Evolutionary conservation across 2,329 filamentous ascomycete species (phyloP), one percentile per base, ranked within the genome.

Genomic region (Neonectria neomacrospora): DNA sequence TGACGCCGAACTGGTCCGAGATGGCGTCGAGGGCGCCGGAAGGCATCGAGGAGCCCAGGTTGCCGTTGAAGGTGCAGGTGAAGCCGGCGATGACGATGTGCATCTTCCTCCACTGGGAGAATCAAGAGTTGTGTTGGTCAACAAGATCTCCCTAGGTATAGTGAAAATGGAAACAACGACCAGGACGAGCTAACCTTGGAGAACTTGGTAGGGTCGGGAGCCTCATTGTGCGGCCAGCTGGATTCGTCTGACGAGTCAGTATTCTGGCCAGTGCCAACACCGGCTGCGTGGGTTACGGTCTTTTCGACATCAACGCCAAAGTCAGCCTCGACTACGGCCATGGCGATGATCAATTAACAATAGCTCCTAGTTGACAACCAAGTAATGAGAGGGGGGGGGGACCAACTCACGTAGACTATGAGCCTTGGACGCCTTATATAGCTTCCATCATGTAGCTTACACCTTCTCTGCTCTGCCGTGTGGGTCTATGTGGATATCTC

Each of bases 11-110:
- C 14, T 71, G 65, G 7, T 70, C 67, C 16, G 74, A 63, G 32
- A 78, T 76, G 61, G 74, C 69, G n/a, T 76, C 67, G n/a, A 78
- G 74, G n/a, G 76, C 76, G 1, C 76, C 77, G 1, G 75, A 77
- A 8, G 76, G 76, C 69, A 78, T 76, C 3, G 76, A 77, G 2
- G 76, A 77, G 11, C 77, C 76, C 32, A 78, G 73, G 64, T 78
- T 78, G 28, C 76, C 74, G 22, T 77, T 78, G 62, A 79, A 76
- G 10, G 76, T 79, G 56, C 76, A 78, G 2, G 73, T 77, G 61
- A 79, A 77, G 22, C 77, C 77, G 20, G 76, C 76, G 10, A 76
- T 58, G 50, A 78, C 63, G 48, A 79, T 73, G 65, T 77, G 75
- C 6, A 77, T 54, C 56, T 79, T 79, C 50, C 72, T 71, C 68